These are phyloP conservation scores for Populus trichocarpa DNA, from an alignment of 441 rosid genomes.

Conservation along the genomic window DNA sequence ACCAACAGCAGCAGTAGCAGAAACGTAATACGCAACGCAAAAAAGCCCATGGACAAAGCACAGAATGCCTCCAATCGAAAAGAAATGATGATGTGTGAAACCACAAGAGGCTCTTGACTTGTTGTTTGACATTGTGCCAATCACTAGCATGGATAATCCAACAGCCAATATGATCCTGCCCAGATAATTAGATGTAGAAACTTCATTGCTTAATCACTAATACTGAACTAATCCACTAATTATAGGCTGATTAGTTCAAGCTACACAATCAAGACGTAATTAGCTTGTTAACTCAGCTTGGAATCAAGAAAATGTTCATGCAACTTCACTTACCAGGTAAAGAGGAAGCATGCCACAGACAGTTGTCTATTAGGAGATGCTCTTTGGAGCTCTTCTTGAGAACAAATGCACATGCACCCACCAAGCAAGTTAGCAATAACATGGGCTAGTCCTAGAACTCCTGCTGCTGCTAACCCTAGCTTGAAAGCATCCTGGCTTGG, in stretches of 20 bases:
- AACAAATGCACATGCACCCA: conserved; percentile 76
- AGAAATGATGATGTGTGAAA: conserved; percentile 73
- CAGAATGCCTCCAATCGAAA: conserved; percentile 78
- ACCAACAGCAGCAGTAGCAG: conserved; percentile 55
- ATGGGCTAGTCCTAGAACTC: conserved; percentile 61
- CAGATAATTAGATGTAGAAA: neutral
- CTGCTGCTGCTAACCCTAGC: conserved; percentile 75
- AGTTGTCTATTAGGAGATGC: conserved; percentile 45
- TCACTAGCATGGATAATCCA: conserved; percentile 67
- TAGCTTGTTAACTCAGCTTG: neutral
- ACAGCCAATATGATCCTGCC: conserved; percentile 67
- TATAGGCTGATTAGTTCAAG: neutral
- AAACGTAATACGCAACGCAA: conserved; percentile 68
- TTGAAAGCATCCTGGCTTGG: conserved; percentile 81
- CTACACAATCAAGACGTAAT: neutral
- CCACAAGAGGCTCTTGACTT: conserved; percentile 83
- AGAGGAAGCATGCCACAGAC: conserved; percentile 67
- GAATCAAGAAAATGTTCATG: neutral
- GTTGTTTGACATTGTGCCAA: conserved; percentile 65
- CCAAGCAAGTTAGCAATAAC: conserved; percentile 63
- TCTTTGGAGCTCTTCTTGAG: conserved; percentile 67
- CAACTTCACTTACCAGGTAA: conserved; percentile 51
- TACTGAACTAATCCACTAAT: neutral
- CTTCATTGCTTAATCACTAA: neutral
- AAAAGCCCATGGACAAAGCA: conserved; percentile 87